Evolutionary conservation across 352 stramenopile genomes (phyloP).

Genomic region (Aphanomyces astaci): DNA sequence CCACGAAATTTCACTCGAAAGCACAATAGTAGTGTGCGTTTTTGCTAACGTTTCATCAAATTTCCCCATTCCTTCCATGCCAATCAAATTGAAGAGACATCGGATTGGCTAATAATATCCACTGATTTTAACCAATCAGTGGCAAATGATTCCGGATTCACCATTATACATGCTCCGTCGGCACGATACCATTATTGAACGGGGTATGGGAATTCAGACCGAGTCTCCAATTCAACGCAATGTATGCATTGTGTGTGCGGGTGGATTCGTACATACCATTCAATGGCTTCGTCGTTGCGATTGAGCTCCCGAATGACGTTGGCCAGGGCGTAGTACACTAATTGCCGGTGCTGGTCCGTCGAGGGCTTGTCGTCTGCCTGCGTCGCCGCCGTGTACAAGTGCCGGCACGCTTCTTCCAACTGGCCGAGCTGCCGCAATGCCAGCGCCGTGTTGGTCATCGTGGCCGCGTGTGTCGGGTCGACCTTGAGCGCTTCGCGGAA

Average conservation of each 20-base stretch:
- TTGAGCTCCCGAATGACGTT: conserved; percentile 26
- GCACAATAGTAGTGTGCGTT: too few relatives aligned
- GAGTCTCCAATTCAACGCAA: neutral
- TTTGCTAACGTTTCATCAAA: too few relatives aligned
- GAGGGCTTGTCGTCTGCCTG: neutral
- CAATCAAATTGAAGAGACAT: too few relatives aligned
- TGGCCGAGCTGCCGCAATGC: conserved; percentile 34
- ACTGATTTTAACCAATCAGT: too few relatives aligned
- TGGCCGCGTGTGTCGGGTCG: conserved; percentile 32
- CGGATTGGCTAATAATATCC: too few relatives aligned
- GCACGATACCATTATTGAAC: too few relatives aligned
- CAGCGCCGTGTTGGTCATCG: conserved; percentile 46
- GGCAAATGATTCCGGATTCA: too few relatives aligned
- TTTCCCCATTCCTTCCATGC: too few relatives aligned
- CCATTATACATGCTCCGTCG: too few relatives aligned
- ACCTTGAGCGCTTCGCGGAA: conserved; percentile 46
- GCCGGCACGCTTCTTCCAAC: conserved; percentile 30
- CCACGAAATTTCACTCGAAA: too few relatives aligned
- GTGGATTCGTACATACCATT: neutral
- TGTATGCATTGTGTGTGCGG: neutral
- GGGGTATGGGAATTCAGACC: too few relatives aligned
- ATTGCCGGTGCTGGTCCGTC: neutral
- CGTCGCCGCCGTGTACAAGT: neutral
- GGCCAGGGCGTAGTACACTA: conserved; percentile 9
- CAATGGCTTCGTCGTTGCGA: conserved; percentile 35